Base-by-base conservation (phyloP, 1,284 basidiomycete genomes). In the Cystobasidium slooffiae region DNA sequence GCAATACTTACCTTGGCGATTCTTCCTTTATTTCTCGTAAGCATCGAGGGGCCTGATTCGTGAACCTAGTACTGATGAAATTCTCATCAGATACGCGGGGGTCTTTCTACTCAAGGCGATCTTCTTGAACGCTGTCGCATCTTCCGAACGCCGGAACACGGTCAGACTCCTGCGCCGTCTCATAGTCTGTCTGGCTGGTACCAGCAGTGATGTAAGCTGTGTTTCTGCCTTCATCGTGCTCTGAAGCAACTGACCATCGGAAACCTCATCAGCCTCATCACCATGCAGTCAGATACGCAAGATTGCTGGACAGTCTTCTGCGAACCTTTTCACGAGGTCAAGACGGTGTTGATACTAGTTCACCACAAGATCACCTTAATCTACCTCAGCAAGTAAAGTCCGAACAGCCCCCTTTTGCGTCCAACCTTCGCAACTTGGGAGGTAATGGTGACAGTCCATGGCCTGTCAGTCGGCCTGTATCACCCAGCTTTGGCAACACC, bases 241-340 rank as follows among this genome's bases (percentile, higher is more conserved):
- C 22, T 3, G 22, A 6, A 2, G 6, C 12, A 20, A 37, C 39
- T 44, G 20, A 59, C 37, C 20, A 39, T 10, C 2, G 12, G 47
- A 41, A 56, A 20, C 24, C 24, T 41, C 39, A 75, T 12, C 55
- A 68, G 66, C 77, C 76, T 20, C 76, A 77, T 44, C 78, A 78
- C 55, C 69, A 76, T 39, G 78, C 78, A 22, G 76, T 78, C 3
- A 77, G 78, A 12, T 78, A 79, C 59, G 78, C 78, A 9, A 74
- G 78, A 10, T 67, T 79, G 3, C 69, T 79, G 18, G 77, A 79
- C 51, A 78, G 78, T 22, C 75, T 79, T 16, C 78, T 79, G 9
- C 70, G 76, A 3, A 76, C 76, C 7, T 78, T 79, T 49, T 77
- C 75, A 22, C 68, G 74, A 24, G 78, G 78, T 1, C 72, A 76